Percentiles rank a stretch among this genome's conserved stretches.
phyloP scores from a whole-genome alignment of 768 basidiomycete species.

The Candolleomyces eurysporus region DNA sequence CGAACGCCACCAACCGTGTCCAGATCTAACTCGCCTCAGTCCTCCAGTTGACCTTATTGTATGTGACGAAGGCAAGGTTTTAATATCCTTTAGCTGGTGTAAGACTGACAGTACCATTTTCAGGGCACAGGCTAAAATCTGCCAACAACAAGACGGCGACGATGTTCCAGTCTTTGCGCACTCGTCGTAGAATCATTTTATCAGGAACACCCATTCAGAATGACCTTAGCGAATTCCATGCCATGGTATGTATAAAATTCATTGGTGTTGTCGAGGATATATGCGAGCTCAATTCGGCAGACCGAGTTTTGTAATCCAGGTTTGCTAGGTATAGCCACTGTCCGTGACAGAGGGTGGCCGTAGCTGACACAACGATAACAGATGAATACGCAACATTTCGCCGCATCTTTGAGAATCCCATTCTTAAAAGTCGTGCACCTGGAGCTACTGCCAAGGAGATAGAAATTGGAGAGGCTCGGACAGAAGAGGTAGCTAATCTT shows the following conservation, averaged over 20 bases:
- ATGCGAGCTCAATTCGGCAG: slow-evolving; percentile 32
- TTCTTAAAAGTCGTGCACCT: slow-evolving; percentile 81
- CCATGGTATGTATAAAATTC: slow-evolving; percentile 62
- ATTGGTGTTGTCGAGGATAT: not conserved
- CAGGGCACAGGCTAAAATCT: slow-evolving; percentile 91
- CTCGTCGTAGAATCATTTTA: slow-evolving; percentile 78
- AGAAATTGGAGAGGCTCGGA: slow-evolving; percentile 75
- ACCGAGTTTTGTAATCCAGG: slow-evolving; percentile 95
- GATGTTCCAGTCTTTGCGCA: slow-evolving; percentile 79
- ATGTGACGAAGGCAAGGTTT: slow-evolving; percentile 80
- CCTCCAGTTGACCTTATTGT: slow-evolving; percentile 92
- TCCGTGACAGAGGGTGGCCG: not conserved
- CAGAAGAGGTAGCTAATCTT: slow-evolving; percentile 55
- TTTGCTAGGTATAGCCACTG: slow-evolving; percentile 57
- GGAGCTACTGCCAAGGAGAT: slow-evolving; percentile 69
- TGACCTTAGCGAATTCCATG: slow-evolving; percentile 91
- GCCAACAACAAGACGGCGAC: slow-evolving; percentile 86
- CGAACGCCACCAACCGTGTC: not conserved
- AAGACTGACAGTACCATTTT: not conserved
- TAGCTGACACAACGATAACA: slow-evolving; percentile 23
- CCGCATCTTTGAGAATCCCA: slow-evolving; percentile 83
- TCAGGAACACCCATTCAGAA: slow-evolving; percentile 99
- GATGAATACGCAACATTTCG: slow-evolving; percentile 77
- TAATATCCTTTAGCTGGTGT: not conserved
- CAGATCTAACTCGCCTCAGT: slow-evolving; percentile 31